Base-by-base conservation (phyloP, 805 yeast genomes). In the Hanseniaspora lindneri region DNA sequence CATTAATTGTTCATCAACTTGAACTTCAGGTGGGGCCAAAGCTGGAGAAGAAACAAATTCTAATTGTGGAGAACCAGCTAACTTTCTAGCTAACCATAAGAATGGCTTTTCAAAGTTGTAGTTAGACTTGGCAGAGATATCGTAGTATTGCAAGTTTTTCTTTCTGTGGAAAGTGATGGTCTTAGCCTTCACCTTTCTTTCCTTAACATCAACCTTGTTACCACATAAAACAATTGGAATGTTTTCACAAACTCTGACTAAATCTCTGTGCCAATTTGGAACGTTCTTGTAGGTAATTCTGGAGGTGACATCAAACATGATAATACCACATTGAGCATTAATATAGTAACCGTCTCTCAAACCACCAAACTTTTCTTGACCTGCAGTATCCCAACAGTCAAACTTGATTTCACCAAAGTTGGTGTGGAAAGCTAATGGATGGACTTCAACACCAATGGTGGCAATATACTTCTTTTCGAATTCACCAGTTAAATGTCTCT, bases 251-350 rank as follows among this genome's bases (percentile, higher is more conserved):
- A 92, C 99, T 75, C 99, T 86, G 56, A 92, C 96, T 67, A 92
- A 78, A 72, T 92, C 99, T 75, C 98, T 83, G 82, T 94, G 96
- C 99, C 99, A 92, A 84, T 92, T 94, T 70, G 99, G 98, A 68
- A 92, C 99, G 72, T 92, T 92, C 77, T 92, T 92, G 77, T 92
- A 92, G 60, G 98, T 92, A 74, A 92, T 89, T 77, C 99, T 88
- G 47, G 97, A 87, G 55, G 99, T 92, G 55, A 92, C 98, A 72
- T 92, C 99, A 68, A 92, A 92, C 99, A 92, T 92, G 70, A 92
- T 92, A 75, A 92, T 92, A 74, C 97, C 99, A 78, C 98, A 92
- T 74, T 92, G 96, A 66, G 98, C 99, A 69, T 92, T 89, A 70
- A 92, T 92, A 74, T 92, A 92, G 76, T 92, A 92, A 67, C 99